Evolutionary conservation across 2,329 filamentous ascomycete genomes (phyloP).

Genomic region (Orbilia ellipsospora): DNA sequence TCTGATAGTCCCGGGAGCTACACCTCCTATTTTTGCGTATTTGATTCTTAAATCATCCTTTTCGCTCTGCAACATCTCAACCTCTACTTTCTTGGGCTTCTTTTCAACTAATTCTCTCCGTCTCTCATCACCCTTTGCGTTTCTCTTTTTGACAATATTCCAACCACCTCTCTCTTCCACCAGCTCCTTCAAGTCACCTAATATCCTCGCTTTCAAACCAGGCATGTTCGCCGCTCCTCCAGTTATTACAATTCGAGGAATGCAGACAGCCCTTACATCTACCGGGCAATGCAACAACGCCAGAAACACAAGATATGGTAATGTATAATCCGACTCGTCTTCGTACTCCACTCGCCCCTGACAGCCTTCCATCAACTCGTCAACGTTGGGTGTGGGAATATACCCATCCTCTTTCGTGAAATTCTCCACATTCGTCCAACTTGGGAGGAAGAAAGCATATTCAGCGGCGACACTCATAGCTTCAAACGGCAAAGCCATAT

Average conservation of each 20-base stretch:
- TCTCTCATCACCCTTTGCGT: conserved; percentile 28
- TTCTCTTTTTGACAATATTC: conserved; percentile 46
- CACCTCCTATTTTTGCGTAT: conserved; percentile 39
- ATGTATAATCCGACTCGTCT: conserved; percentile 86
- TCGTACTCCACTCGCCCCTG: conserved; percentile 46
- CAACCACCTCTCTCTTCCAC: conserved; percentile 77
- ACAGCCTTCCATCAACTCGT: conserved; percentile 66
- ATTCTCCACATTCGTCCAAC: conserved; percentile 47
- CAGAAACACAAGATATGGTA: conserved; percentile 80
- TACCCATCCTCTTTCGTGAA: conserved; percentile 26
- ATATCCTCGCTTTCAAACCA: conserved; percentile 79
- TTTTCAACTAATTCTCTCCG: conserved; percentile 28
- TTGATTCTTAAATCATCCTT: conserved; percentile 53
- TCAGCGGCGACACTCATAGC: conserved; percentile 65
- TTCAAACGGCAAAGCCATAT: conserved; percentile 36
- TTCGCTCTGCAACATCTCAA: conserved; percentile 45
- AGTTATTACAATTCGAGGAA: conserved; percentile 87
- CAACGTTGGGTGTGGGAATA: conserved; percentile 61
- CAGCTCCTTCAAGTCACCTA: conserved; percentile 77
- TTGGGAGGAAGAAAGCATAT: conserved; percentile 79
- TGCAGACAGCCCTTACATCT: conserved; percentile 84
- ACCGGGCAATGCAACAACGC: conserved; percentile 79
- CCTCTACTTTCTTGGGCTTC: conserved; percentile 36
- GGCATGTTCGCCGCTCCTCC: conserved; percentile 83
- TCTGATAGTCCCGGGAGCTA: conserved; percentile 57